Evolutionary conservation across 768 basidiomycete genomes (phyloP).

Genomic region (Russula virescens): DNA sequence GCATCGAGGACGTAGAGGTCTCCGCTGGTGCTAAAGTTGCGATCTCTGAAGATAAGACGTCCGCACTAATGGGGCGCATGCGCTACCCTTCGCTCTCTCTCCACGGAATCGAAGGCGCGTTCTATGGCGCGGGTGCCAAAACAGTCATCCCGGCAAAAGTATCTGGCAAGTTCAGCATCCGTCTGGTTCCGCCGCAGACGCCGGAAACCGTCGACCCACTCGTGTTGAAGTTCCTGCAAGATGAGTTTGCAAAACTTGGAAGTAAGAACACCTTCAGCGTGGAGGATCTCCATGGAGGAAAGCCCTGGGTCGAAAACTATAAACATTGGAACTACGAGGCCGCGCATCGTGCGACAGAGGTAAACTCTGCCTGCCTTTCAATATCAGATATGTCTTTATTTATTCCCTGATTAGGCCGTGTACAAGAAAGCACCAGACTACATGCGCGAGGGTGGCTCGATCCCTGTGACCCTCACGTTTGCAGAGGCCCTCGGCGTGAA

Average conservation of each 20-base stretch:
- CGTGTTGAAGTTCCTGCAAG: conserved; percentile 61
- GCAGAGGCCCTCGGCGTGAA: conserved; percentile 84
- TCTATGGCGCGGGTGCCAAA: conserved; percentile 75
- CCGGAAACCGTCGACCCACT: conserved; percentile 68
- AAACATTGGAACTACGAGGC: conserved; percentile 94
- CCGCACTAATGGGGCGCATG: conserved; percentile 91
- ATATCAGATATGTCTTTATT: background rate
- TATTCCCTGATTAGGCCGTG: conserved; percentile 34
- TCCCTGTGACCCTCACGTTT: conserved; percentile 91
- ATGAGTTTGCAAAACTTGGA: conserved; percentile 79
- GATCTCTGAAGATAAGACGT: conserved; percentile 68
- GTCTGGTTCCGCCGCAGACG: conserved; percentile 85
- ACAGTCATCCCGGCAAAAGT: conserved; percentile 93
- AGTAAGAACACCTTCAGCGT: conserved; percentile 76
- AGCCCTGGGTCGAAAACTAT: conserved; percentile 81
- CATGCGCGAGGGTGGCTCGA: conserved; percentile 90
- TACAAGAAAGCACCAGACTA: conserved; percentile 75
- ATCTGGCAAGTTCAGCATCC: conserved; percentile 90
- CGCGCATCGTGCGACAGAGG: conserved; percentile 80
- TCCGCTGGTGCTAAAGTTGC: conserved; percentile 73
- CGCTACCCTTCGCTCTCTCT: conserved; percentile 81
- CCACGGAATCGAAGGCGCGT: conserved; percentile 95
- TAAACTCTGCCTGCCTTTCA: conserved; percentile 26
- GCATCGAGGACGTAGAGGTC: conserved; percentile 63
- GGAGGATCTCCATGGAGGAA: conserved; percentile 73